A percentile compares a stretch with the other conserved stretches of the same genome.
Conservation (phyloP, 2,329 filamentous ascomycete species). For the Cucurbitaria berberidis region DNA sequence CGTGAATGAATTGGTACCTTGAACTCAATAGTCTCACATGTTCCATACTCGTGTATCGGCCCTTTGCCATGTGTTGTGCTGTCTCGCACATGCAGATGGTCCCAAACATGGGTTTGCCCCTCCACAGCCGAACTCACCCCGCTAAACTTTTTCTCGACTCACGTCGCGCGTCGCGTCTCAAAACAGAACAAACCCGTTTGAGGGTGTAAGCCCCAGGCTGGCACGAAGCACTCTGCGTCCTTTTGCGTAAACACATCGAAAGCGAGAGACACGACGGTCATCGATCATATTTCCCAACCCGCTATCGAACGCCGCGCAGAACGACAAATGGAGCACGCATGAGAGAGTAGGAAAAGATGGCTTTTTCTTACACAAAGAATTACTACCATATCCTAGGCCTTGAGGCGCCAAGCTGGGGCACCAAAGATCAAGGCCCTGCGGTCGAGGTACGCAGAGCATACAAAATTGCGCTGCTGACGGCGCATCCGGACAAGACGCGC, state of each 20-base stretch:
- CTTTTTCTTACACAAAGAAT: constrained; percentile 38
- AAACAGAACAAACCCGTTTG: constrained; percentile 1
- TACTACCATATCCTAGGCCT: constrained; percentile 40
- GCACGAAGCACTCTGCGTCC: not conserved
- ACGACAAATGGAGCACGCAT: not conserved
- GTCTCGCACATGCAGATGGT: constrained; percentile 6
- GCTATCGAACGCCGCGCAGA: not conserved
- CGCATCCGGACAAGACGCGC: constrained; percentile 68
- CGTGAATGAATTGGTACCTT: not conserved
- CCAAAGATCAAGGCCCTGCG: constrained; percentile 3
- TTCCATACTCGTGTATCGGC: constrained; percentile 7
- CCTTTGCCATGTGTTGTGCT: constrained; percentile 16
- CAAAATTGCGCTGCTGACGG: constrained; percentile 60
- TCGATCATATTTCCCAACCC: not conserved
- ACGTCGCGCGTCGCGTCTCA: constrained; percentile 8
- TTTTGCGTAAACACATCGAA: not conserved
- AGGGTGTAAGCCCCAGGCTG: not conserved
- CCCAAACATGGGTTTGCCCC: constrained; percentile 7
- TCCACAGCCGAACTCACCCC: constrained; percentile 12
- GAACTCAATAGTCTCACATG: not conserved
- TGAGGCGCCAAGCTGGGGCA: constrained; percentile 5
- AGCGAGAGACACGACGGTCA: not conserved
- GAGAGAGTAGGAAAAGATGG: constrained; percentile 11
- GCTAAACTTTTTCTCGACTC: constrained; percentile 15
- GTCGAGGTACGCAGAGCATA: constrained; percentile 54